Conservation (phyloP, 129 eudicot genomes). For the Apium graveolens region DNA sequence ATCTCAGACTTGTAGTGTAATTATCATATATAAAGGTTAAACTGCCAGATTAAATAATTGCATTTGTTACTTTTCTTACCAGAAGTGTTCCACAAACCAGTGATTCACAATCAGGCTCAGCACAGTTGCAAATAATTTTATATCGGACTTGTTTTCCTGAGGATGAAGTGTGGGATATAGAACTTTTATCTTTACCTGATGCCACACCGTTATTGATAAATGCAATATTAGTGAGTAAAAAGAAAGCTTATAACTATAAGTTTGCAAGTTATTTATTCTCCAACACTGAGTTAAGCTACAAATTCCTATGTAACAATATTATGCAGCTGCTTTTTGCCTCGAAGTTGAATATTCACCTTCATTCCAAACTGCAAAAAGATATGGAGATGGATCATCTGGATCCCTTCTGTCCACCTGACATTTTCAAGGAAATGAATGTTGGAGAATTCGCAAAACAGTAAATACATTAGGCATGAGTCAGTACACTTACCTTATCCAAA, state of each 20-base stretch:
- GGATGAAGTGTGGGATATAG: neutral
- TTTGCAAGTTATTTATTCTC: neutral
- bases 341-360: conserved; percentile 28
- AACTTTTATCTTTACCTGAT: conserved; percentile 22
- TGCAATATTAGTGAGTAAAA: neutral
- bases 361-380: conserved; percentile 55
- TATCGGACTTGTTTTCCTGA: conserved; percentile 15
- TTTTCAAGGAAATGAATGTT: neutral
- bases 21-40: neutral
- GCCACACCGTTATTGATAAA: conserved; percentile 1
- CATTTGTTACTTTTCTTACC: conserved; percentile 34
- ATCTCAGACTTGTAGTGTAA: neutral
- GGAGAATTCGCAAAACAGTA: neutral
- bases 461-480: neutral
- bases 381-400: conserved; percentile 42
- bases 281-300: neutral
- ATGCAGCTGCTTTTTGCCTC: neutral
- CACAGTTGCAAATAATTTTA: conserved; percentile 14
- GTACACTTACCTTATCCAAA: conserved; percentile 37
- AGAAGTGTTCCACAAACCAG: conserved; percentile 53
- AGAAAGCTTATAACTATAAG: neutral
- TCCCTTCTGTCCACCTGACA: conserved; percentile 36
- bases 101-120: conserved; percentile 6
- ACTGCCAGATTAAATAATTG: neutral
- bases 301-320: neutral